Base-by-base conservation (phyloP, 2,329 filamentous ascomycete species). In the Grosmannia huntii region DNA sequence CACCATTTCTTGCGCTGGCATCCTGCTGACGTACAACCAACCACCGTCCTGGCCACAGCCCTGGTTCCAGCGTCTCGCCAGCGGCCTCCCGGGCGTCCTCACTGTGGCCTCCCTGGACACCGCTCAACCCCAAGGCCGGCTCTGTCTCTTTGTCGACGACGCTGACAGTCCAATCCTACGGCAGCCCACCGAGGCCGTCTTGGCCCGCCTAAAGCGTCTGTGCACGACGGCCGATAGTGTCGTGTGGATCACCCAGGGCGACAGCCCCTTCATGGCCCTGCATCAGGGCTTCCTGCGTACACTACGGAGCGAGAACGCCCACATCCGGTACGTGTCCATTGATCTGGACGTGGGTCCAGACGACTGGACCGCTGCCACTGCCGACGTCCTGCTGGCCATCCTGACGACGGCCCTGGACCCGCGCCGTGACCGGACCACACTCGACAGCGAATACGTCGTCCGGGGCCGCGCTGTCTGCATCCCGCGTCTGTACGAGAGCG, bases 271-370 rank as follows among this genome's bases (percentile, higher is more conserved):
- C 28, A 44, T 60, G 59, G 25, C 63, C 59, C 25, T 66, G 41
- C 31, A 60, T 60, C 25, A 62, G 1, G 67, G 67, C 21, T 54
- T 68, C 10, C 57, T 65, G 14, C 64, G 67, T 6, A 63, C 62
- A 19, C 56, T 65, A 12, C 63, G 66, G 4, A 65, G 62, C 6
- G 67, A 69, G 55, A 53, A 64, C 62, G 19, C 36, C 4, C 60
- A 62, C 36, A 46, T 63, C 58, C 36, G 60, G 31, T 59, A 64
- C 62, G 27, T 65, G 41, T 64, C 67, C 1, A 56, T 69, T 16
- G 67, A 69, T 38, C 59, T 68, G n/a, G 66, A 67, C 7, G 46
- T 21, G 1, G n/a, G 46, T 25, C n/a, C 46, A 7, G 10, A 49
- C 5, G 41, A 6, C 6, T 46, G 41, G 41, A 21, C 41, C 19